Base-by-base conservation (phyloP, 495 filamentous ascomycete species). In the Daldinia vernicosa region DNA sequence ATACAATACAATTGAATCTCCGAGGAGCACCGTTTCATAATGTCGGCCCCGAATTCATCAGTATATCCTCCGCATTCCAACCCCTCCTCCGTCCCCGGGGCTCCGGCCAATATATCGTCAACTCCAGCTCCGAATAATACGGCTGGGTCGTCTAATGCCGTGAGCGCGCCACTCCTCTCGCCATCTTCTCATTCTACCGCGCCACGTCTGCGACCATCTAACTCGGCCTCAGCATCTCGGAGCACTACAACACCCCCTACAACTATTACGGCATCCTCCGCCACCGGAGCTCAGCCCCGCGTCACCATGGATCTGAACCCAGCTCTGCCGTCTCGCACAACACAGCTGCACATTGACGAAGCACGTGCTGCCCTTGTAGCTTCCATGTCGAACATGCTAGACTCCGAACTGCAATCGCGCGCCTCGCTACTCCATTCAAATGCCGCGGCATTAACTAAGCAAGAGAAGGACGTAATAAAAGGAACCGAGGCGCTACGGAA, bases 361-460 rank as follows among this genome's bases (percentile, higher is more conserved):
- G 92, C 93, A 55, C 88, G 89, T 75, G 81, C 86, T 52, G 91
- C 92, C 14, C 89, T 97, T 76, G 86, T 89, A 19, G 92, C 92
- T n/a, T 90, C 92, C 6, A 89, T 95, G 52, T 83, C 84, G 74
- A 90, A 92, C 77, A 88, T 94, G 69, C 80, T 93, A 52, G 90
- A 94, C 80, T 77, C 84, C 24, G 86, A 91, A 55, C 87, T 97
- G 24, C 85, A 87, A 54, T 84, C 88, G 33, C 93, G 94, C 72
- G 93, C 92, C 6, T 79, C 83, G n/a, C 88, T 85, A 35, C 87
- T 99, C 32, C 92, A 95, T 79, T 75, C 78, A 22, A 98, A 97
- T 82, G 82, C 88, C 2, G 77, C 80, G 6, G 88, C 88, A 0
- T 86, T 99, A 30, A 78, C 85, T 22, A 86, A 85, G 67, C 95